Evolutionary conservation across 345 rosid genomes (phyloP).

Genomic region (Clarkia xantiana): DNA sequence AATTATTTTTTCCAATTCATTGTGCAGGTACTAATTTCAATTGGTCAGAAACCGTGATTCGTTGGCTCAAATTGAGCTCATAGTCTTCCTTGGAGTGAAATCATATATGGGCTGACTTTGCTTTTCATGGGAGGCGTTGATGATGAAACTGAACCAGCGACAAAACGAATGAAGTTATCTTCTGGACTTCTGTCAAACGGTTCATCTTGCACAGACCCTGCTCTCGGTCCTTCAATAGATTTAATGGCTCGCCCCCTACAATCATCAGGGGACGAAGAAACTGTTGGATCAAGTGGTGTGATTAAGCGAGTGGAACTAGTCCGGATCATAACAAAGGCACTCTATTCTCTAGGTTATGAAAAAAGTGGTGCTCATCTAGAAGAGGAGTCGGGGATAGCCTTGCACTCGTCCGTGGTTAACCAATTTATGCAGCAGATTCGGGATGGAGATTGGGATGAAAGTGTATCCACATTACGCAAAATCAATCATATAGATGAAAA

Average conservation of each 20-base stretch:
- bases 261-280: slow-evolving; percentile 39
- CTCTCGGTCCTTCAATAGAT: slow-evolving; percentile 24
- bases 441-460: slow-evolving; percentile 46
- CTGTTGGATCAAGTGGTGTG: slow-evolving; percentile 48
- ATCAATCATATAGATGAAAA: slow-evolving; percentile 31
- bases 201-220: slow-evolving; percentile 20
- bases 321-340: slow-evolving; percentile 36
- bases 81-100: slow-evolving; percentile 6
- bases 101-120: slow-evolving; percentile 52
- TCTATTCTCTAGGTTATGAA: slow-evolving; percentile 47
- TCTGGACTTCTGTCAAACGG: slow-evolving; percentile 31
- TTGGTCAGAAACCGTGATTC: slow-evolving; percentile 7
- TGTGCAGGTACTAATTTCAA: slow-evolving; percentile 15
- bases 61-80: slow-evolving; percentile 1
- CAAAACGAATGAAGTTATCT: slow-evolving; percentile 40
- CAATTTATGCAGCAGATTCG: slow-evolving; percentile 30
- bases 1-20: neutral
- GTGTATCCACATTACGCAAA: slow-evolving; percentile 27
- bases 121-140: slow-evolving; percentile 59
- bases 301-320: slow-evolving; percentile 51
- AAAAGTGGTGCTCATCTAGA: slow-evolving; percentile 45
- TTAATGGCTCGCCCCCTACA: slow-evolving; percentile 52
- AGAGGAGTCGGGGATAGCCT: slow-evolving; percentile 51
- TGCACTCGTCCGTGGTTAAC: slow-evolving; percentile 31
- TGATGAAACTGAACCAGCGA: slow-evolving; percentile 47